phyloP scores from a whole-genome alignment of 208 protist species.

The Leishmania mexicana region DNA sequence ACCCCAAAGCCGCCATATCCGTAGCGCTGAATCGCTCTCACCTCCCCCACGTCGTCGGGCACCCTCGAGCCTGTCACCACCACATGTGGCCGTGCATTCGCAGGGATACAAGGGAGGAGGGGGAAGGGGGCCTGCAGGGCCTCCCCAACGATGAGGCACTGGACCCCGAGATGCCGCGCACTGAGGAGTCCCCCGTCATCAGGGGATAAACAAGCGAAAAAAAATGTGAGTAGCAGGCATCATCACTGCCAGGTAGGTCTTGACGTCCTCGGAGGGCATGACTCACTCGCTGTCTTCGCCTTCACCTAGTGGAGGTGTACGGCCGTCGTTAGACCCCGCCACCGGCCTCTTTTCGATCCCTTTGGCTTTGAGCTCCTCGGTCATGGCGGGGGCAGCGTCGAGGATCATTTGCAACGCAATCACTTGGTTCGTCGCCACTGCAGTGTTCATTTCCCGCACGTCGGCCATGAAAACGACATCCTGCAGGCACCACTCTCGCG shows the following conservation, averaged over 20 bases:
- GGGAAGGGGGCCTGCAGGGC: too few relatives aligned
- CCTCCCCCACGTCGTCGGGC: background rate
- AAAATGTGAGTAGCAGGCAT: background rate
- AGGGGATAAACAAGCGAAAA: background rate
- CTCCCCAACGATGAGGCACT: too few relatives aligned
- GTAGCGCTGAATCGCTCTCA: background rate
- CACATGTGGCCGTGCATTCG: background rate
- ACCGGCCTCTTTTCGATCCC: background rate
- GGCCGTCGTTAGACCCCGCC: background rate
- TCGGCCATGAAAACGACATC: constrained; percentile 57
- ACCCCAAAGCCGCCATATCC: background rate
- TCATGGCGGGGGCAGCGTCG: constrained; percentile 23
- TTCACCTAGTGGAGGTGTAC: background rate
- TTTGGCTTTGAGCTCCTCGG: constrained; percentile 1
- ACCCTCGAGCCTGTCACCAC: background rate
- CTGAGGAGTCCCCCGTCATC: background rate
- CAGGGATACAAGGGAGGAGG: background rate
- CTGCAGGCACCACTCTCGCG: constrained; percentile 41
- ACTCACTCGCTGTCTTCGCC: background rate
- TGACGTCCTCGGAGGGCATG: background rate
- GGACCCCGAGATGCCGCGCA: background rate
- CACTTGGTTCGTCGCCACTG: constrained; percentile 64
- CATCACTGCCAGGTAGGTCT: background rate
- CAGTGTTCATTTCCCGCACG: constrained; percentile 54
- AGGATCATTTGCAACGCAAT: constrained; percentile 68